Evolutionary conservation across 192 early-diverging fungal species (phyloP).

Genomic region (Coemansia sp.): DNA sequence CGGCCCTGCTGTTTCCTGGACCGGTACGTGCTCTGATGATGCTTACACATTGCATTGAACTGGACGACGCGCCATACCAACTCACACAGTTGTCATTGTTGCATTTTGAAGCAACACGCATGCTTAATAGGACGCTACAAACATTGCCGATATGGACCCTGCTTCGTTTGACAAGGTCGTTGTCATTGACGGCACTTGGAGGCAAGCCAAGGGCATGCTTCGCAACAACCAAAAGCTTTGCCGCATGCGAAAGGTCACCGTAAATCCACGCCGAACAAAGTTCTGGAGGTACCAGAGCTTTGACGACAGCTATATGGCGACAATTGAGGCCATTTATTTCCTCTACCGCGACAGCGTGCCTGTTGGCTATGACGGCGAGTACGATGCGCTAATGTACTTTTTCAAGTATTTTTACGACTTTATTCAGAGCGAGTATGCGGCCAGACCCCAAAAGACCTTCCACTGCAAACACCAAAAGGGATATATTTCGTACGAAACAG

Average conservation of each 20-base stretch:
- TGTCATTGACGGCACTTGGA: slow-evolving; percentile 97
- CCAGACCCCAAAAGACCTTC: slow-evolving; percentile 58
- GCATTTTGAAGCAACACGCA: slow-evolving; percentile 7
- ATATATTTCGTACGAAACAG: slow-evolving; percentile 60
- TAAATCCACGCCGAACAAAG: slow-evolving; percentile 69
- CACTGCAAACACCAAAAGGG: slow-evolving; percentile 54
- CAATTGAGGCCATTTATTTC: slow-evolving; percentile 96
- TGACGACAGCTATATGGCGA: slow-evolving; percentile 73
- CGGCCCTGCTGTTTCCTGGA: slow-evolving; percentile 85
- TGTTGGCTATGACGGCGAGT: slow-evolving; percentile 66
- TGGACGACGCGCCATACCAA: too few relatives aligned
- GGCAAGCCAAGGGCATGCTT: slow-evolving; percentile 69
- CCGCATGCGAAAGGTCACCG: slow-evolving; percentile 59
- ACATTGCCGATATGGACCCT: slow-evolving; percentile 64
- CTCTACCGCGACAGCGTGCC: slow-evolving; percentile 78
- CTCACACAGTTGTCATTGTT: background rate
- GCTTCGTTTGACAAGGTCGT: slow-evolving; percentile 68
- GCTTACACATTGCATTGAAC: background rate
- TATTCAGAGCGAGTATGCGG: slow-evolving; percentile 77
- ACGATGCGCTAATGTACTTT: slow-evolving; percentile 87
- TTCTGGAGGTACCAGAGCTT: slow-evolving; percentile 91
- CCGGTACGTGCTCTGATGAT: slow-evolving; percentile 21
- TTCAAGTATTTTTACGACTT: slow-evolving; percentile 86
- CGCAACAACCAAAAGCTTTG: slow-evolving; percentile 49
- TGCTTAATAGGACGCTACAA: slow-evolving; percentile 58